Conservation (phyloP, 2,329 filamentous ascomycete species). For the Penicillium frequentans region DNA sequence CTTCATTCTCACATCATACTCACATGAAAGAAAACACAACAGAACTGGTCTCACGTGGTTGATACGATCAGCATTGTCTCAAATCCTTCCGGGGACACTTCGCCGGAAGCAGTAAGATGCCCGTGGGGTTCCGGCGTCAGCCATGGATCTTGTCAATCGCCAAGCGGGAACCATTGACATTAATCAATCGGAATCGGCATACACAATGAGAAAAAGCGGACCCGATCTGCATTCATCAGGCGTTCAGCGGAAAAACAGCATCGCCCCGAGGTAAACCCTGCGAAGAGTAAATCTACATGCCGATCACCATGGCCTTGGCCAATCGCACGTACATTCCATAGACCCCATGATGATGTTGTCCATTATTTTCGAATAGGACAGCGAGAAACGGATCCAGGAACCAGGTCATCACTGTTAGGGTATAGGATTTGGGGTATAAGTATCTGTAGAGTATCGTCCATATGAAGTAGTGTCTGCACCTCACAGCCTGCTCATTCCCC, state of each 20-base stretch:
- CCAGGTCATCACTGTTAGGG: background rate
- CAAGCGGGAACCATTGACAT: constrained; percentile 2
- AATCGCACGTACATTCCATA: background rate
- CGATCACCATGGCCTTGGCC: background rate
- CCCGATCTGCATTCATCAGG: background rate
- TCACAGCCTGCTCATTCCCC: background rate
- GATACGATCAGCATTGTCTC: constrained; percentile 5
- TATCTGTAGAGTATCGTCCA: background rate
- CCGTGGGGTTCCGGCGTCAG: constrained; percentile 8
- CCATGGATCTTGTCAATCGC: constrained; percentile 4
- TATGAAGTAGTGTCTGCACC: background rate
- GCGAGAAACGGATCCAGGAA: background rate
- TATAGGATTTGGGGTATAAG: background rate
- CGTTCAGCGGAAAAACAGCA: background rate
- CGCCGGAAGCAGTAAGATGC: constrained; percentile 9
- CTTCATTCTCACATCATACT: background rate
- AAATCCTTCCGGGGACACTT: constrained; percentile 3
- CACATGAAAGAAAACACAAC: background rate
- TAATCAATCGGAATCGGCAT: background rate
- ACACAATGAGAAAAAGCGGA: background rate
- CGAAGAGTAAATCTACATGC: background rate
- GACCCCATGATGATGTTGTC: background rate
- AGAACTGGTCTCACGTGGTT: background rate
- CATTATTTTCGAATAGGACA: background rate
- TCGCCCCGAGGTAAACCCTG: constrained; percentile 4